Base-by-base conservation (phyloP, 805 yeast species). In the Wickerhamomyces canadensis region DNA sequence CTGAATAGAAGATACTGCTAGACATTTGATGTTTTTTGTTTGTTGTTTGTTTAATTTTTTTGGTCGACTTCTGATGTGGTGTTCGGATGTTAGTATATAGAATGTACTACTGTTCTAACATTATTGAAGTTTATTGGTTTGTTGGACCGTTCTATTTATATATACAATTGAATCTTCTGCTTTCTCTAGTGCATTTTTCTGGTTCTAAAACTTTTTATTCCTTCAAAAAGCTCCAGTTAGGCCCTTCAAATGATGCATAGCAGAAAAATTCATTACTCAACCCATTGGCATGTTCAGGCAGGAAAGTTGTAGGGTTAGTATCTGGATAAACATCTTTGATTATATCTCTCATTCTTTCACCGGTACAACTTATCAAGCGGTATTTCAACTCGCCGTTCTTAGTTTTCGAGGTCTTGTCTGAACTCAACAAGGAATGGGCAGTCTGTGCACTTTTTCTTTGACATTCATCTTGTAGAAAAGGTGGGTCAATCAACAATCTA, bases 221-320 rank as follows among this genome's bases (percentile, higher is more conserved):
- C 12, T 27, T 22, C 23, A 22, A 19, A 21, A 40, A 81, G 41
- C 65, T 71, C 96, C 95, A 86, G 37, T 68, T 57, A 2, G 58
- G 50, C 41, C 93, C 75, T 55, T 83, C 93, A 49, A 74, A 85
- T 26, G 77, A 71, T 2, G 96, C 86, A 54, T 85, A 88, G 50
- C 96, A 87, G 50, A 84, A 67, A 60, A 85, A 88, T 59, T 88
- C 96, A 55, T 88, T 88, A 53, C 89, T 80, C 42, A 88, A 67
- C 0, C 95, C 95, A 51, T 84, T 84, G 40, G 78, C 80, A 53
- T 88, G 96, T 47, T 80, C 82, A 1, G 96, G 96, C 28, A 61
- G 55, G 55, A 83, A 88, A 25, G 70, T 64, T 0, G 96, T 88
- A 35, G 78, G 68, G 17, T 62, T 51, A 1, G 81, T 68, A 31